Base-by-base conservation (phyloP, 2,329 filamentous ascomycete species). In the Penicillium fuscoglaucum region DNA sequence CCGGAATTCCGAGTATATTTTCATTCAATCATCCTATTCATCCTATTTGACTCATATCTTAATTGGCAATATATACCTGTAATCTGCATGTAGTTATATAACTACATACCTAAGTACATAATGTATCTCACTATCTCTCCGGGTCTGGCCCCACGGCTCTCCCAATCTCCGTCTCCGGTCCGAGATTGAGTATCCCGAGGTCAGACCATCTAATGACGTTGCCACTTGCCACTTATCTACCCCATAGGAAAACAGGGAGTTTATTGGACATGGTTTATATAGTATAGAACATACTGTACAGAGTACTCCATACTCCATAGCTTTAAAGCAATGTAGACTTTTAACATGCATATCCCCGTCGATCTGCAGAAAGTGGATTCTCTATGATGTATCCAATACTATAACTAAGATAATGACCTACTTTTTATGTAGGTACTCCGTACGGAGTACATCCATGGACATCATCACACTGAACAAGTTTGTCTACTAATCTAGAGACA, bases 171-270 rank as follows among this genome's bases (percentile, higher is more conserved):
- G 47, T 29, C 17, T n/a, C 39, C 46, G 47, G n/a, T 53, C 51
- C 51, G 40, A 26, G 13, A 10, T 13, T 31, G 13, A 24, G 10
- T n/a, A 28, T 28, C n/a, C 37, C n/a, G n/a, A 40, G 37, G 37
- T 40, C 43, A 41, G 45, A 17, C 52, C 52, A 49, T 43, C 33
- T 17, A 29, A 55, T 55, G 52, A 55, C 52, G 44, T 54, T 54
- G 12, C 44, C 44, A 55, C 41, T 39, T 39, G 12, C 44, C 33
- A 35, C 15, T n/a, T 51, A 7, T 21, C 17, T 19, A 40, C 9
- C 24, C n/a, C 37, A 12, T 6, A 4, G 7, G 26, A 29, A 41
- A 41, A n/a, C n/a, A 21, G 35, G 35, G 24, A 15, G 15, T 7
- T 10, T 8, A 17, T 47, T 15, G 26, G 24, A 33, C 31, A 31